phyloP scores from a whole-genome alignment of 176 grass and related monocot species.

The Cymbopogon citratus region DNA sequence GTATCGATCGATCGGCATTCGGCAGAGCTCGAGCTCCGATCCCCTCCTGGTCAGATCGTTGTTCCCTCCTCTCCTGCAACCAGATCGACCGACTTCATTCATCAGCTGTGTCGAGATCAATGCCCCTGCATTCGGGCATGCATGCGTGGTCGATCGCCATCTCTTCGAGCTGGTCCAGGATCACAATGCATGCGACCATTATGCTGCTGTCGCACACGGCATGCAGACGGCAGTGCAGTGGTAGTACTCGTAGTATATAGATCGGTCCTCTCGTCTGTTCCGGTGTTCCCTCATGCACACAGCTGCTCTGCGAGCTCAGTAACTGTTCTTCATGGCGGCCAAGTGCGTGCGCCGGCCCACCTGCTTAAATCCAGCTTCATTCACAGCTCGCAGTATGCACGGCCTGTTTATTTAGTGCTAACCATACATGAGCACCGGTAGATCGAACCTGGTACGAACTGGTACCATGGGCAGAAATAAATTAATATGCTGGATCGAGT shows the following conservation, averaged over 20 bases:
- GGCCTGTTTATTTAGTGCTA: background rate
- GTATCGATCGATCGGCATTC: background rate
- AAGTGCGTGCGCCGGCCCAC: background rate
- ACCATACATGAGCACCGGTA: background rate
- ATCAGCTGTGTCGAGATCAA: background rate
- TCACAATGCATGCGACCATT: background rate
- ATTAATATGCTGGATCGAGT: too few relatives aligned
- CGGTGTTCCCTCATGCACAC: background rate
- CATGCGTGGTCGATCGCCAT: background rate
- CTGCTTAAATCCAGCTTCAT: background rate
- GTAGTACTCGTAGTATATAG: background rate
- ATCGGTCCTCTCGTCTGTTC: background rate
- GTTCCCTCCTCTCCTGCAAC: background rate
- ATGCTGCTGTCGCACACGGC: background rate
- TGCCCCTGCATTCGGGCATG: background rate
- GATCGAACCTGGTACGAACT: too few relatives aligned
- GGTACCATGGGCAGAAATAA: too few relatives aligned
- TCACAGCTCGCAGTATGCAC: background rate
- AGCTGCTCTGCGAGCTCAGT: background rate
- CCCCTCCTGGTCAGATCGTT: slow-evolving; percentile 3
- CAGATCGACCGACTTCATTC: background rate
- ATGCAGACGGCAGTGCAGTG: background rate
- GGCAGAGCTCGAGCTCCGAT: background rate
- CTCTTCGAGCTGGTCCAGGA: background rate
- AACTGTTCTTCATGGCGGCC: background rate